Base-by-base conservation (phyloP, 352 stramenopile species). In the Saprolegnia parasitica region DNA sequence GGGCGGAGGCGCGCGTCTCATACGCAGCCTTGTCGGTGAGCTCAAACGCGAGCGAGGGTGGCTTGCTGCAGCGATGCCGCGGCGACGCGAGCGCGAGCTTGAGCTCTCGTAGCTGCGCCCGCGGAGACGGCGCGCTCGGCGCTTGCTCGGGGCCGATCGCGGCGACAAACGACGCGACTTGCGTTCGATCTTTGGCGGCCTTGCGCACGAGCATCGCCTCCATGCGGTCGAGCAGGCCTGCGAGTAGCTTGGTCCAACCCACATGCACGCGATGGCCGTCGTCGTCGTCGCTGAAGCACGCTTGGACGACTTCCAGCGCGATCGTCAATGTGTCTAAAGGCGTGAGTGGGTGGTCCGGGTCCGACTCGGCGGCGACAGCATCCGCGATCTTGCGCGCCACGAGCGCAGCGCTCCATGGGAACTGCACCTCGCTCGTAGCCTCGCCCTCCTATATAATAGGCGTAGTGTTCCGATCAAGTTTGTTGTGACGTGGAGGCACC, bases 291-390 rank as follows among this genome's bases (percentile, higher is more conserved):
- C 4, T 37, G 42, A 67, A 67, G 54, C 16, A 21, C 23, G 45
- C 39, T 26, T 55, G 40, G 6, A 40, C 49, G 13, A 55, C 58
- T 40, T 67, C 58, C 20, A 67, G n/a, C 37, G 58, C 39, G 32
- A 67, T 67, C 1, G 58, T 40, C 58, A 67, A 40, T 11, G n/a
- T 21, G 39, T 67, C 58, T 8, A 67, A 9, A 24, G 58, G 58
- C 45, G 58, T 67, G 13, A 67, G 26, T 16, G n/a, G n/a, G 26
- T 49, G 42, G 13, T n/a, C 42, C 3, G 11, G 20, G 23, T 56
- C 45, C 37, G 49, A 24, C 29, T 67, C 40, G 29, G 40, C 42
- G 8, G 40, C 58, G 26, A 67, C 54, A n/a, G 20, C 58, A 10
- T 56, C 40, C 20, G 37, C 24, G 40, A 67, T 56, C 15, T 40